phyloP scores from a whole-genome alignment of 2,329 filamentous ascomycete genomes.

The Colletotrichum navitas region DNA sequence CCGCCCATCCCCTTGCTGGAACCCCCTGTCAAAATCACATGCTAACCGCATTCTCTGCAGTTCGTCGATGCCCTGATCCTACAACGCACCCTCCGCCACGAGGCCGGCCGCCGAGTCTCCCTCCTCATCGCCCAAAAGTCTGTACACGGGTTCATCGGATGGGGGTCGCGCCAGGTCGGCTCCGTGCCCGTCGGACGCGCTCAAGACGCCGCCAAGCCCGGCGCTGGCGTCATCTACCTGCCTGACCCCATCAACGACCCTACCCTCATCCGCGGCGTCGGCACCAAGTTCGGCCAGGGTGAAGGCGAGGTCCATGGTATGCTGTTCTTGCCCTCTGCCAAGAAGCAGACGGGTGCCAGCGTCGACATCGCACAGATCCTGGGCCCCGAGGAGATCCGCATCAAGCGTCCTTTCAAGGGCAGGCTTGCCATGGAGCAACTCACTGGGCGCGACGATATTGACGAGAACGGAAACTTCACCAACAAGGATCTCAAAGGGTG shows the following conservation, averaged over 20 bases:
- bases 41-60: conserved; percentile 56
- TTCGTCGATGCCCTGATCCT: conserved; percentile 96
- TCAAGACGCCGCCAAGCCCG: conserved; percentile 87
- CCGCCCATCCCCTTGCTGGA: conserved; percentile 48
- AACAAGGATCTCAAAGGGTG: conserved; percentile 66
- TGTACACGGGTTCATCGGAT: conserved; percentile 92
- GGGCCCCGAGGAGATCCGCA: conserved; percentile 81
- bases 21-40: conserved; percentile 39
- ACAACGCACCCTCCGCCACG: conserved; percentile 88
- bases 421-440: conserved; percentile 82
- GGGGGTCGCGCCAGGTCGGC: conserved; percentile 85
- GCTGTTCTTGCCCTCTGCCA: conserved; percentile 86
- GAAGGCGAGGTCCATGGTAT: conserved; percentile 84
- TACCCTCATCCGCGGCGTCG: conserved; percentile 81
- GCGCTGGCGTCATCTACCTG: conserved; percentile 84
- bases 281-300: conserved; percentile 81
- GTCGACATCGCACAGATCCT: conserved; percentile 86
- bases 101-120: conserved; percentile 88
- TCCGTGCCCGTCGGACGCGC: conserved; percentile 94
- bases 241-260: conserved; percentile 90
- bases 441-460: conserved; percentile 82
- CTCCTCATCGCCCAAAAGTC: conserved; percentile 97
- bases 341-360: conserved; percentile 81
- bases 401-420: conserved; percentile 90
- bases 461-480: conserved; percentile 73